Conservation (phyloP, 768 basidiomycete genomes). For the Postia placenta region DNA sequence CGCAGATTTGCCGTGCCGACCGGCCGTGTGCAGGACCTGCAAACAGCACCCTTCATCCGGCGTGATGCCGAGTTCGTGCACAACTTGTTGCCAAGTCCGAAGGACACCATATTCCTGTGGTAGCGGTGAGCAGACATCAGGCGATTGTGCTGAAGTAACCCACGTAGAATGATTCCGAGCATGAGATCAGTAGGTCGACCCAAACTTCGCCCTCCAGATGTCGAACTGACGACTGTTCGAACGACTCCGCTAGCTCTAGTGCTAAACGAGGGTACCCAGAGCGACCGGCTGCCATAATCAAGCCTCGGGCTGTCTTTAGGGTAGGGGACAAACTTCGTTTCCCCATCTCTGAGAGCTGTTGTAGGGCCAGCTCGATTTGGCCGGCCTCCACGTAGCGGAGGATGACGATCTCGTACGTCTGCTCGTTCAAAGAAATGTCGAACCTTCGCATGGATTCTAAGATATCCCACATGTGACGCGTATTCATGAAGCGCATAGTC, state of each 20-base stretch:
- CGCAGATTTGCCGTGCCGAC: conserved; percentile 62
- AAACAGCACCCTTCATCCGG: conserved; percentile 75
- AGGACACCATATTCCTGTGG: conserved; percentile 60
- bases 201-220: conserved; percentile 50
- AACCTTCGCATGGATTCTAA: conserved; percentile 50
- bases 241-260: conserved; percentile 59
- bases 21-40: conserved; percentile 66
- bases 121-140: background rate
- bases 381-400: conserved; percentile 34
- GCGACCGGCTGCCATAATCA: conserved; percentile 50
- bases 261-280: conserved; percentile 59
- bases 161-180: conserved; percentile 65
- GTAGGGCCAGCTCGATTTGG: conserved; percentile 64
- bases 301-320: conserved; percentile 39
- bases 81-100: conserved; percentile 55
- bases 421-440: conserved; percentile 41
- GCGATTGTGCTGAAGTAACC: conserved; percentile 24
- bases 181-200: conserved; percentile 60
- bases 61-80: conserved; percentile 42
- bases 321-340: conserved; percentile 42
- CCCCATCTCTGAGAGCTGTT: conserved; percentile 55
- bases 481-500: conserved; percentile 37
- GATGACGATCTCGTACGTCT: conserved; percentile 52
- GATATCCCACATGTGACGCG: conserved; percentile 22
- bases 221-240: conserved; percentile 49